These are phyloP conservation scores for Myxozyma geophila DNA, from an alignment of 805 yeast species.

Conservation along the genomic window DNA sequence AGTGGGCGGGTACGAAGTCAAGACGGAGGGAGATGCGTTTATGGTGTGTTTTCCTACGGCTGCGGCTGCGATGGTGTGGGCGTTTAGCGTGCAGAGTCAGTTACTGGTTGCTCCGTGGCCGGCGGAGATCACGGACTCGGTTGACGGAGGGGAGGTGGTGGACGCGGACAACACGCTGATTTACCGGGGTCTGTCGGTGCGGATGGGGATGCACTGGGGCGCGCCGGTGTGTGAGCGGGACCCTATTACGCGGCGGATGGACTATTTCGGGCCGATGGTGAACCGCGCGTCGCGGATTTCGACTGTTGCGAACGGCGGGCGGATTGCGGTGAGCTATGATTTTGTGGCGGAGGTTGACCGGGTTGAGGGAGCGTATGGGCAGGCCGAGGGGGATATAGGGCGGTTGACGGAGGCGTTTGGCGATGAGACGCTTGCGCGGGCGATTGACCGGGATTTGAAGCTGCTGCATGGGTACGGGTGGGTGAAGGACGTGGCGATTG, in stretches of 20 bases:
- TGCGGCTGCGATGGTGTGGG: conserved; percentile 88
- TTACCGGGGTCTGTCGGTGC: conserved; percentile 87
- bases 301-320: conserved; percentile 98
- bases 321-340: conserved; percentile 83
- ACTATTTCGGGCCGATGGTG: conserved; percentile 98
- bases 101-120: conserved; percentile 93
- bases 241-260: conserved; percentile 95
- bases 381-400: conserved; percentile 44
- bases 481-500: conserved; percentile 72
- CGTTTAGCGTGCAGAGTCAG: conserved; percentile 88
- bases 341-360: conserved; percentile 72
- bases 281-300: conserved; percentile 92
- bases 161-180: conserved; percentile 64
- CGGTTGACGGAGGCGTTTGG: conserved; percentile 27
- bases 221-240: conserved; percentile 94
- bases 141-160: conserved; percentile 78
- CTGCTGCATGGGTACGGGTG: conserved; percentile 73
- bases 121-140: conserved; percentile 79
- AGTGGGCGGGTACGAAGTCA: conserved; percentile 97
- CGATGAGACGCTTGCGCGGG: conserved; percentile 54
- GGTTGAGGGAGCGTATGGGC: conserved; percentile 53
- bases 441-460: conserved; percentile 66
- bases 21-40: conserved; percentile 99
- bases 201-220: conserved; percentile 99
- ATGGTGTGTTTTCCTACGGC: conserved; percentile 97